phyloP scores from a whole-genome alignment of 2,329 filamentous ascomycete genomes.

The Tolypocladium ophioglossoides region DNA sequence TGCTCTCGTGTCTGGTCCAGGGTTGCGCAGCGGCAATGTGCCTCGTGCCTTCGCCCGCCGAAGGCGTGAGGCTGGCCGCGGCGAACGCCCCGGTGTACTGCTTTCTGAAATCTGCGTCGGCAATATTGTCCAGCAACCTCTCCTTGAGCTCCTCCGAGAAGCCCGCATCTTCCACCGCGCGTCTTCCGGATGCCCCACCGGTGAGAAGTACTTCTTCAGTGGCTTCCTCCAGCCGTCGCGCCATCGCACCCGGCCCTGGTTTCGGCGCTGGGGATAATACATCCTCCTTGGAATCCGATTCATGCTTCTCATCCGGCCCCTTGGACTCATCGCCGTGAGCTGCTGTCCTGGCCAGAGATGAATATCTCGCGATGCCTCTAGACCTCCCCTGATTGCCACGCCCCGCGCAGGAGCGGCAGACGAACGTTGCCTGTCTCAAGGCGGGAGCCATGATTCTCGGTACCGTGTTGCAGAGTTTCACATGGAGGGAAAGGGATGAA shows the following conservation, averaged over 20 bases:
- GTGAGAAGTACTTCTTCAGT: slow-evolving; percentile 52
- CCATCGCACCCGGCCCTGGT: slow-evolving; percentile 34
- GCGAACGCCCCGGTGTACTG: slow-evolving; percentile 38
- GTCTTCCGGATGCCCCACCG: slow-evolving; percentile 48
- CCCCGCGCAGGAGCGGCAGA: background rate
- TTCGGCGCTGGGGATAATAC: background rate
- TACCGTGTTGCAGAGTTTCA: background rate
- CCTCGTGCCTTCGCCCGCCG: slow-evolving; percentile 58
- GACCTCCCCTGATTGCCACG: background rate
- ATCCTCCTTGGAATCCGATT: background rate
- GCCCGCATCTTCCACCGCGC: slow-evolving; percentile 49
- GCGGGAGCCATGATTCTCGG: background rate
- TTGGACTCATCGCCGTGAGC: background rate
- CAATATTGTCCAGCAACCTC: slow-evolving; percentile 44
- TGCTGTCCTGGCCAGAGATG: background rate
- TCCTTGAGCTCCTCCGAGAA: slow-evolving; percentile 54
- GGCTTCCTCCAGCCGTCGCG: slow-evolving; percentile 47
- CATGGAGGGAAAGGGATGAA: background rate
- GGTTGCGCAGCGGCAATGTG: slow-evolving; percentile 56
- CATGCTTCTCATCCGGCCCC: background rate
- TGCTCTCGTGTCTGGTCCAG: slow-evolving; percentile 70
- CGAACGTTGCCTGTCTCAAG: background rate
- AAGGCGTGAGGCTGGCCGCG: slow-evolving; percentile 35
- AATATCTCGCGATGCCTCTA: background rate
- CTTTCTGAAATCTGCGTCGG: slow-evolving; percentile 41